Conservation (phyloP, 1,284 basidiomycete genomes). For the Xerocomus cyaneibrunnescens region DNA sequence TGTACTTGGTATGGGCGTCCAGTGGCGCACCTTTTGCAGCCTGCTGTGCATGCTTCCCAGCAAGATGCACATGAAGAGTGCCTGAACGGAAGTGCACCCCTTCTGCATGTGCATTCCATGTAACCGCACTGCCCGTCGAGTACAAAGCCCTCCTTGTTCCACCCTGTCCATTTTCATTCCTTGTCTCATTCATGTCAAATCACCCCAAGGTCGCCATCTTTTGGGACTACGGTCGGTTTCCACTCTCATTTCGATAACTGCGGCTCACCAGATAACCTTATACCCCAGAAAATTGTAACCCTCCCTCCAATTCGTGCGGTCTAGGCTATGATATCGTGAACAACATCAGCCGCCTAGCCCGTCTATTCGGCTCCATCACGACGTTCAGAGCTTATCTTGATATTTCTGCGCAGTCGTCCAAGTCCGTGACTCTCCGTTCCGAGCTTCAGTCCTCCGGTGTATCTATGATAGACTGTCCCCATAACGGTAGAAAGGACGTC, state of each 20-base stretch:
- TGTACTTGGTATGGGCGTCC: slow-evolving; percentile 17
- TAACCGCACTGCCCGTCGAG: slow-evolving; percentile 1
- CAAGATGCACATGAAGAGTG: slow-evolving; percentile 4
- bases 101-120: slow-evolving; percentile 17
- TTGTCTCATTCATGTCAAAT: slow-evolving; percentile 36
- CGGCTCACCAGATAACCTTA: slow-evolving; percentile 1
- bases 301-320: slow-evolving; percentile 40
- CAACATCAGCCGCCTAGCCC: slow-evolving; percentile 43
- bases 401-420: slow-evolving; percentile 34
- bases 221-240: slow-evolving; percentile 58
- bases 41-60: slow-evolving; percentile 18
- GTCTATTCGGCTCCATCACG: slow-evolving; percentile 45
- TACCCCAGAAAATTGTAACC: slow-evolving; percentile 53
- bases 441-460: slow-evolving; percentile 62
- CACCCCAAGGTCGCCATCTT: slow-evolving; percentile 51
- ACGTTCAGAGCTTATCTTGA: slow-evolving; percentile 56
- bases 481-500: slow-evolving; percentile 52
- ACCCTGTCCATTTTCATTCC: slow-evolving; percentile 9
- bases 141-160: slow-evolving; percentile 22
- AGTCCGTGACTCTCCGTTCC: slow-evolving; percentile 43
- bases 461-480: slow-evolving; percentile 56
- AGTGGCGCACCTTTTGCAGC: slow-evolving; percentile 16
- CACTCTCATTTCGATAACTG: slow-evolving; percentile 1
- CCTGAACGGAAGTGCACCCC: slow-evolving; percentile 15
- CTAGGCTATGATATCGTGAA: slow-evolving; percentile 47